phyloP scores from a whole-genome alignment of 202 grass and related monocot genomes.

The Zoysia matrella region DNA sequence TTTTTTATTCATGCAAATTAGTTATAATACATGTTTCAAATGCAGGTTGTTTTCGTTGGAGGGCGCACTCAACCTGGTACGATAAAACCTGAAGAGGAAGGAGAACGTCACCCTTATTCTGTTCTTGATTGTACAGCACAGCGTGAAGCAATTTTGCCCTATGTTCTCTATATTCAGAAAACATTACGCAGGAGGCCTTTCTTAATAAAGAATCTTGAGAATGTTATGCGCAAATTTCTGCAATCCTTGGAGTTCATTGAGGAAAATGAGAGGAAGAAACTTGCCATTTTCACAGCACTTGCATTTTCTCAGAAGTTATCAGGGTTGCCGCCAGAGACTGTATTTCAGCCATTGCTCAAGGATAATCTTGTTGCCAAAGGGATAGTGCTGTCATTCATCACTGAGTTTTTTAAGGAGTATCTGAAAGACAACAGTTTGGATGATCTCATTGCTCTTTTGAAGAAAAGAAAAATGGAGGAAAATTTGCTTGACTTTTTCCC shows the following conservation, averaged over 20 bases:
- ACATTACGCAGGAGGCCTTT: constrained; percentile 80
- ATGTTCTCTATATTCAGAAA: constrained; percentile 82
- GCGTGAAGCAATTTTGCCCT: constrained; percentile 81
- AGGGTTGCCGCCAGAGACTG: constrained; percentile 78
- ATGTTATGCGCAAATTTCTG: constrained; percentile 89
- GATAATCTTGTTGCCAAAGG: constrained; percentile 92
- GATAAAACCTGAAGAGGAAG: constrained; percentile 88
- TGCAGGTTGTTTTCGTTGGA: constrained; percentile 82
- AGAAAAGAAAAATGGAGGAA: constrained; percentile 92
- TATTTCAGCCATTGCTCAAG: constrained; percentile 87
- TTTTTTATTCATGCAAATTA: background rate
- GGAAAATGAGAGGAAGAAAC: constrained; percentile 83
- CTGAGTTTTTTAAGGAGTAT: constrained; percentile 86
- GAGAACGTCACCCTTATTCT: constrained; percentile 72
- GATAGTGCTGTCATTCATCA: constrained; percentile 85
- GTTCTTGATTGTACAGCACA: constrained; percentile 71
- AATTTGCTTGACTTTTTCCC: constrained; percentile 84
- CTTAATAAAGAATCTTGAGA: constrained; percentile 92
- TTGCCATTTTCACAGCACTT: constrained; percentile 88
- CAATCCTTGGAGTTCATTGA: constrained; percentile 91
- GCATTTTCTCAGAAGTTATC: constrained; percentile 93
- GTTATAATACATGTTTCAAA: constrained; percentile 16
- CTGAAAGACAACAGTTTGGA: constrained; percentile 82
- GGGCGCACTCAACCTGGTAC: constrained; percentile 89
- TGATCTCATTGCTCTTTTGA: constrained; percentile 85